These are phyloP conservation scores for Sugiyamaella grinbergsii DNA, from an alignment of 1,139 yeast genomes.

Conservation along the genomic window DNA sequence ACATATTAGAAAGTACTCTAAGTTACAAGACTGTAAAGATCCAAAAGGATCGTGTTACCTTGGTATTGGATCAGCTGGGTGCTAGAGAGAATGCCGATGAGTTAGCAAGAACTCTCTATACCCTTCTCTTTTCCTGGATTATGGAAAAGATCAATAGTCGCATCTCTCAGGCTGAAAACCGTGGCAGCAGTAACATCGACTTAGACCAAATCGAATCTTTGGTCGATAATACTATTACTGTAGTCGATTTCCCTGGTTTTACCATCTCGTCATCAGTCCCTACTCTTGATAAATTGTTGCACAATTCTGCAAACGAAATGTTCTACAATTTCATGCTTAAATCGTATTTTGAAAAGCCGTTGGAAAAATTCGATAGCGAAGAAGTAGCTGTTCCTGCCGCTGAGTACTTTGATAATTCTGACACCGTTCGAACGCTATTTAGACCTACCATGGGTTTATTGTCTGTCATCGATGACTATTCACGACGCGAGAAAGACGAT, in stretches of 20 bases:
- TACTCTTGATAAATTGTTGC: slow-evolving; percentile 45
- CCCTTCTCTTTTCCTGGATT: slow-evolving; percentile 47
- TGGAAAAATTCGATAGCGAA: slow-evolving; percentile 45
- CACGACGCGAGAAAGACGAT: slow-evolving; percentile 44
- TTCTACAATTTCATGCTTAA: slow-evolving; percentile 44
- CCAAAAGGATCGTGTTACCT: slow-evolving; percentile 46
- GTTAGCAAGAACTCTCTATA: slow-evolving; percentile 47
- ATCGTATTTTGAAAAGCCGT: slow-evolving; percentile 44
- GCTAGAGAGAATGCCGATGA: slow-evolving; percentile 49
- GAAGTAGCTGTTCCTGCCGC: slow-evolving; percentile 44
- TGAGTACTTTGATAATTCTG: slow-evolving; percentile 47
- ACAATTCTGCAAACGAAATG: slow-evolving; percentile 48
- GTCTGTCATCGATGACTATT: slow-evolving; percentile 45
- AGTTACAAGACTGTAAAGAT: slow-evolving; percentile 46
- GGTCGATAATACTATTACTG: slow-evolving; percentile 44
- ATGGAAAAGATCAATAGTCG: slow-evolving; percentile 44
- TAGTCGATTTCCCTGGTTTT: slow-evolving; percentile 49
- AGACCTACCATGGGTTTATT: slow-evolving; percentile 44
- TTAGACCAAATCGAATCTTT: slow-evolving; percentile 28
- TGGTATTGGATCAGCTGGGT: slow-evolving; percentile 46
- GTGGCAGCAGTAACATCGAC: slow-evolving; percentile 13
- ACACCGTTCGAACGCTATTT: slow-evolving; percentile 43
- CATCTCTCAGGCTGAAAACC: slow-evolving; percentile 38
- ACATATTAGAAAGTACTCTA: slow-evolving; percentile 43
- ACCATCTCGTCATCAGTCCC: slow-evolving; percentile 42